phyloP scores from a whole-genome alignment of 2,329 filamentous ascomycete genomes.

The Neurospora sp. region DNA sequence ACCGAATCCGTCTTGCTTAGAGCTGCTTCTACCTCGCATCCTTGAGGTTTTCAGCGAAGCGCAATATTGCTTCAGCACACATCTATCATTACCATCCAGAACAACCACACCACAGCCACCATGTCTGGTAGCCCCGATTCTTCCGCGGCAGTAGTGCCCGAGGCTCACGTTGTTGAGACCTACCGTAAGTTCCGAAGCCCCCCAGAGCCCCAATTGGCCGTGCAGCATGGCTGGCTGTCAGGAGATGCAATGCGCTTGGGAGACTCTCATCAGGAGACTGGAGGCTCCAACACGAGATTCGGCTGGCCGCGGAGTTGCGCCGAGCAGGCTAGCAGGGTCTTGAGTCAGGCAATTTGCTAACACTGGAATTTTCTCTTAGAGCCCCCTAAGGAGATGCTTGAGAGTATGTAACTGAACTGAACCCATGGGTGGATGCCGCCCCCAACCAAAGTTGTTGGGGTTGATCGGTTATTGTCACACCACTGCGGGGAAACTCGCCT shows the following conservation, averaged over 20 bases:
- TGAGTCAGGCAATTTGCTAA: conserved; percentile 9
- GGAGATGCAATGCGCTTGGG: not conserved
- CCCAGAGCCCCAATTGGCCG: conserved; percentile 4
- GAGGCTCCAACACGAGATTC: not conserved
- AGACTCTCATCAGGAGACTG: not conserved
- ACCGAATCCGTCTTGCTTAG: not conserved
- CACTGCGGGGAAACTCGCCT: conserved; percentile 11
- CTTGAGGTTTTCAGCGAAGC: not conserved
- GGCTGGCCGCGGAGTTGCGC: not conserved
- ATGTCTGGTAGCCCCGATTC: conserved; percentile 38
- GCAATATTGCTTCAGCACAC: not conserved
- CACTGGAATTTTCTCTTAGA: conserved; percentile 29
- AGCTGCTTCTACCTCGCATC: not conserved
- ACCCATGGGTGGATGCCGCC: not conserved
- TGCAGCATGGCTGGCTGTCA: not conserved
- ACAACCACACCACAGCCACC: conserved; percentile 11
- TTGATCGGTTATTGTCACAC: not conserved
- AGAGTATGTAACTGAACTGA: conserved; percentile 38
- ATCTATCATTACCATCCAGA: conserved; percentile 9
- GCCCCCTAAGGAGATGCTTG: conserved; percentile 56
- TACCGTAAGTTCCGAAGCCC: conserved; percentile 41
- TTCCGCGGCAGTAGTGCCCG: conserved; percentile 50
- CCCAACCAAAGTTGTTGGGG: not conserved
- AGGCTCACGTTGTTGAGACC: conserved; percentile 69
- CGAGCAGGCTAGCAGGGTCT: not conserved